Percentiles rank a stretch among this genome's conserved stretches.
Conservation (phyloP, 2,329 filamentous ascomycete species). For the Paraphaeosphaeria sporulosa region DNA sequence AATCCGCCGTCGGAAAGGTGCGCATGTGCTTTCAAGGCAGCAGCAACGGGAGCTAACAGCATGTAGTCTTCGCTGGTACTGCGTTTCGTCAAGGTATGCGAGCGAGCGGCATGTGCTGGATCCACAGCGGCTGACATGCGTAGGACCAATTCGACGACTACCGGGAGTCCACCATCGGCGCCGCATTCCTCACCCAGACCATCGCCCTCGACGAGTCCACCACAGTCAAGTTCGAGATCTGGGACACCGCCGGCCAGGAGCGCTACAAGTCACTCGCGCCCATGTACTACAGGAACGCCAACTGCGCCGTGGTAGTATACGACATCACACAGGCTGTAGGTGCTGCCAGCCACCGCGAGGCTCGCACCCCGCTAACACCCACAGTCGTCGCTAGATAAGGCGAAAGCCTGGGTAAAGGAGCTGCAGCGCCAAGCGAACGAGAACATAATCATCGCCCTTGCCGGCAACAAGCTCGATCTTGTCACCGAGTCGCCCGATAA, state of each 20-base stretch:
- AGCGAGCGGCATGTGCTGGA: not conserved
- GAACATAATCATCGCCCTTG: slow-evolving; percentile 93
- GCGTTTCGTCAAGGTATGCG: slow-evolving; percentile 91
- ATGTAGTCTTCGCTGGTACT: slow-evolving; percentile 91
- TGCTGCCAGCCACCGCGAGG: slow-evolving; percentile 29
- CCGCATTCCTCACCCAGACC: slow-evolving; percentile 98
- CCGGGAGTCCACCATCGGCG: slow-evolving; percentile 96
- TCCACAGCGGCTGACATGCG: not conserved
- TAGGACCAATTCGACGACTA: slow-evolving; percentile 99
- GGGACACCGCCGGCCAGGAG: slow-evolving; percentile 91
- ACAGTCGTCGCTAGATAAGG: slow-evolving; percentile 96
- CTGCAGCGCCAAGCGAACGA: slow-evolving; percentile 98
- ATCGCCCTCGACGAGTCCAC: slow-evolving; percentile 98
- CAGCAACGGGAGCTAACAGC: slow-evolving; percentile 37
- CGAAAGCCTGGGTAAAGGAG: slow-evolving; percentile 99
- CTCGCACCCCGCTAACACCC: slow-evolving; percentile 26
- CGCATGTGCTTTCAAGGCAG: slow-evolving; percentile 33
- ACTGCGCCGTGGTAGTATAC: slow-evolving; percentile 98
- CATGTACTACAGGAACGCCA: slow-evolving; percentile 99
- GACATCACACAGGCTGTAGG: slow-evolving; percentile 98
- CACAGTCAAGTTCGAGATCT: slow-evolving; percentile 99
- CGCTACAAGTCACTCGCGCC: slow-evolving; percentile 98
- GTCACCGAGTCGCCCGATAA: slow-evolving; percentile 95
- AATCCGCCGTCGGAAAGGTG: slow-evolving; percentile 99
- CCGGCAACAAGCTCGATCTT: slow-evolving; percentile 87